Base-by-base conservation (phyloP, 148 eudicot genomes). In the Talinum fruticosum region DNA sequence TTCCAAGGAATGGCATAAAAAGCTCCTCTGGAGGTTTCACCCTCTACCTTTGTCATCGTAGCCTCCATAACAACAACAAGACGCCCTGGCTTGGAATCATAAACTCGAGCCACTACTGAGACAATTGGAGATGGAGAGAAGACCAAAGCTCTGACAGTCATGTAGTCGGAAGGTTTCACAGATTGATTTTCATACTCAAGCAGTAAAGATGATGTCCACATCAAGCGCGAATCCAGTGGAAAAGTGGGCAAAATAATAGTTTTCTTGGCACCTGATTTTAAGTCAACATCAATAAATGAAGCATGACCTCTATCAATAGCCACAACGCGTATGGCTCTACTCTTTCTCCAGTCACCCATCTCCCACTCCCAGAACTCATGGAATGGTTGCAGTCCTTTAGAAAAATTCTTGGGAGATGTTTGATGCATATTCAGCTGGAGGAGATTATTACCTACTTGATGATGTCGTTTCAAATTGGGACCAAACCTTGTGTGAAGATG, bases 321-420 rank as follows among this genome's bases (percentile, higher is more conserved):
- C 78, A 96, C 76, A 77, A 96, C 80, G 49, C 97, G 92, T 90
- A 96, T 90, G 26, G 82, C 81, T 86, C 97, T 83, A 83, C 83
- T 87, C 73, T 78, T 84, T 79, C 96, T 91, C 99, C 99, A 95
- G 68, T 95, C 99, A 68, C 97, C 98, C 94, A 92, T 92, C 83
- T 95, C 97, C 96, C 92, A 88, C 83, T 95, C 99, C 99, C 99
- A 95, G 79, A 95, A 95, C 77, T 87, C 97, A 71, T 85, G 76
- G 72, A 76, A 21, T 59, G 75, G 38, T 19, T 82, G 69, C 49
- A 77, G 78, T 64, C 68, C 80, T 79, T 77, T 78, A 32, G 88
- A 76, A 81, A 88, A 86, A 71, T 77, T 85, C n/a, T 45, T 41
- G 66, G 84, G 66, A 59, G 78, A 76, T 71, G 64, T 71, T 34